A percentile compares a stretch with the other conserved stretches of the same genome.
phyloP scores from a whole-genome alignment of 176 grass and related monocot genomes.

The Aegilops longissima region DNA sequence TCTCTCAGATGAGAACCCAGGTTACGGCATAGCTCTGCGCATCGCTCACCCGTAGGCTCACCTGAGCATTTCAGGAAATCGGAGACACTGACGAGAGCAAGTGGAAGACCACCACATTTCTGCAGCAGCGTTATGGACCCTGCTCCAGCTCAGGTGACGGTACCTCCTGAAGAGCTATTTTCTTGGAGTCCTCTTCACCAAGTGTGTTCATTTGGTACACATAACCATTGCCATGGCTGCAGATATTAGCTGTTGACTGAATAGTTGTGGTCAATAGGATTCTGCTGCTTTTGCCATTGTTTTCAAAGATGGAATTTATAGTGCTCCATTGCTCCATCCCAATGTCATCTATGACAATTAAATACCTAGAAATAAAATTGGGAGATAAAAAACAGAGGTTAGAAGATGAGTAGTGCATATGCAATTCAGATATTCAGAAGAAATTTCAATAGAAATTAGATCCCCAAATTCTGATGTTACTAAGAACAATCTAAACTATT shows the following conservation, averaged over 20 bases:
- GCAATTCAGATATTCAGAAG: background rate
- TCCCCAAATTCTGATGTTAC: background rate
- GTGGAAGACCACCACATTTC: conserved; percentile 40
- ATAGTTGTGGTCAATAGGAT: conserved; percentile 33
- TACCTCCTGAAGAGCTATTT: conserved; percentile 6
- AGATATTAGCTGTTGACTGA: background rate
- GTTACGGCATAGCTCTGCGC: conserved; percentile 22
- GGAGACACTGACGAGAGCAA: conserved; percentile 30
- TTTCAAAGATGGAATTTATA: background rate
- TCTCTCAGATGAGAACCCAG: conserved; percentile 30
- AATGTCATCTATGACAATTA: conserved; percentile 41
- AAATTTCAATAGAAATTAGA: background rate
- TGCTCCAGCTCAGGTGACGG: conserved; percentile 24
- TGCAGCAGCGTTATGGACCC: background rate
- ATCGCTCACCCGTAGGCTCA: conserved; percentile 27
- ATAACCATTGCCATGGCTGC: conserved; percentile 16
- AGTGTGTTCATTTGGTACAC: conserved; percentile 33
- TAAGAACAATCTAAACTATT: background rate
- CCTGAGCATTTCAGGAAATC: conserved; percentile 4
- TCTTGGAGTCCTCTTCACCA: conserved; percentile 29
- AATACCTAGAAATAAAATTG: conserved; percentile 25
- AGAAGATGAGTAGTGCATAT: background rate
- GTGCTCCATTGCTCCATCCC: conserved; percentile 1
- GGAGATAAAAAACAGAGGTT: background rate
- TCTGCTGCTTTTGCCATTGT: conserved; percentile 21